Base-by-base conservation (phyloP, 306 rosid genomes). In the Vigna mungo region DNA sequence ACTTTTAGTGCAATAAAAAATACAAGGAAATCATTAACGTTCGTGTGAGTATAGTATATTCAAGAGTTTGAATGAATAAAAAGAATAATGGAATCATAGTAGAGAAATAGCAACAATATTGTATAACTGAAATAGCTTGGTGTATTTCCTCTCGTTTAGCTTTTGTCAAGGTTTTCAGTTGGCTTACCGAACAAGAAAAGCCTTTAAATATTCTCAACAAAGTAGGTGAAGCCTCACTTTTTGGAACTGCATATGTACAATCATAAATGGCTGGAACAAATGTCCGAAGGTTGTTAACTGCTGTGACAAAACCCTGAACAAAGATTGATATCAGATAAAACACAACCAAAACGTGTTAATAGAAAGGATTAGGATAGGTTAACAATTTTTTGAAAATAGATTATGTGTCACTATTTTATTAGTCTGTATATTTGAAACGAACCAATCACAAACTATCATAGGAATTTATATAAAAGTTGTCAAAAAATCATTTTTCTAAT, bases 191-290 rank as follows among this genome's bases (percentile, higher is more conserved):
- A 61, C 80, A 78, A 81, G 97, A 84, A 69, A 81, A 83, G 55
- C 93, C 88, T 86, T 85, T 79, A 47, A 92, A 83, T 55, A 94
- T 56, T 78, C 90, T 89, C 86, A 87, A 60, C 75, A 94, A 5
- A 20, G 98, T 90, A 27, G 98, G 98, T 20, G 92, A 77, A 77
- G 87, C 77, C 70, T 86, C 90, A 55, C 46, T 51, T 20, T 81
- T 87, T 27, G 96, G 79, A 84, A 88, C 77, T 8, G 84, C 90
- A 55, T 90, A 76, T n/a, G 98, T 94, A 74, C 93, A 92, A 77
- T 94, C 94, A 82, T 94, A 94, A 73, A 94, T 84, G 56, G 89
- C 97, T 32, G 91, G 96, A 80, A 92, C 83, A 61, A 77, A 87
- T 34, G 78, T 49, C 25, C 97, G 89, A 74, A 84, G 82, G 21